Conservation (phyloP, 176 grass and related monocot species). For the Cenchrus fungigraminus region DNA sequence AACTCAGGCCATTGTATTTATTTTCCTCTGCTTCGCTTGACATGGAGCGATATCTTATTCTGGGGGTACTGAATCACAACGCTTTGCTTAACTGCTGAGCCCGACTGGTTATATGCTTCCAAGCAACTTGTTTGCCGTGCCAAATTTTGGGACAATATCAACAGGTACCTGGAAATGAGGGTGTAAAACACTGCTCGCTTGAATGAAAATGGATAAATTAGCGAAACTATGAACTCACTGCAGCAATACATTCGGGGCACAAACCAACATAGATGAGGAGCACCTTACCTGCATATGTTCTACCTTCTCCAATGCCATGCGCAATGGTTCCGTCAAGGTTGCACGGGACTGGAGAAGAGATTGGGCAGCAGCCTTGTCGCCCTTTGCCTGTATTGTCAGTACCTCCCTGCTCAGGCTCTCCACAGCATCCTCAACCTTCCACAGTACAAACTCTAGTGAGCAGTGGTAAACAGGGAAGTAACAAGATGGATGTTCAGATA, state of each 20-base stretch:
- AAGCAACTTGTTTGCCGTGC: slow-evolving; percentile 57
- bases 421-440: slow-evolving; percentile 85
- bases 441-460: slow-evolving; percentile 22
- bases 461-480: not conserved
- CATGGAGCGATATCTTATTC: not conserved
- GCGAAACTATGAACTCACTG: not conserved
- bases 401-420: slow-evolving; percentile 92
- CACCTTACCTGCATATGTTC: slow-evolving; percentile 76
- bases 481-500: not conserved
- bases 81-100: not conserved
- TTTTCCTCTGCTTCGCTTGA: not conserved
- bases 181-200: not conserved
- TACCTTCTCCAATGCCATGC: slow-evolving; percentile 76
- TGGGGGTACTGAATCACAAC: not conserved
- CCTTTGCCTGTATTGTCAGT: slow-evolving; percentile 90
- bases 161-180: slow-evolving; percentile 73
- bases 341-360: slow-evolving; percentile 69
- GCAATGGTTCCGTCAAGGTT: slow-evolving; percentile 73
- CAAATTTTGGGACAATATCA: slow-evolving; percentile 73
- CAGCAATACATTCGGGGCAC: not conserved
- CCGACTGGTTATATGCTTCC: slow-evolving; percentile 21
- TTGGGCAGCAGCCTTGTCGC: slow-evolving; percentile 71
- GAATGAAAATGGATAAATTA: slow-evolving; percentile 15
- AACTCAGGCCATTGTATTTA: not conserved
- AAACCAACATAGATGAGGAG: not conserved